Percentiles rank a stretch among this genome's conserved stretches.
Evolutionary conservation across 1,284 basidiomycete species (phyloP).

Genomic region (Termitomyces sp.): DNA sequence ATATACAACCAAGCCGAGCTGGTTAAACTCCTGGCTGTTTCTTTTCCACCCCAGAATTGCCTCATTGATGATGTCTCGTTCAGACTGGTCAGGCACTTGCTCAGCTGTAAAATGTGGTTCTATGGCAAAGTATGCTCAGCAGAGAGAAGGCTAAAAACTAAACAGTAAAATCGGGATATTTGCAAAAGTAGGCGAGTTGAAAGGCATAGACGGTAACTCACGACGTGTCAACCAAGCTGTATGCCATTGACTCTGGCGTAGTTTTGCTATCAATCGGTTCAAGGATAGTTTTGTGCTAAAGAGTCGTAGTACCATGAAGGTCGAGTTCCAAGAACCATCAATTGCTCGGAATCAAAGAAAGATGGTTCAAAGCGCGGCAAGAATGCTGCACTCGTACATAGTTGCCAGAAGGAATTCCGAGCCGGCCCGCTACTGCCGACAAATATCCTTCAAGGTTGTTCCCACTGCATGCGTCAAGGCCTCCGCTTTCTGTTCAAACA

Average conservation of each 20-base stretch:
- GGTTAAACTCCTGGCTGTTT: constrained; percentile 12
- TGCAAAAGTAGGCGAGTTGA: background rate
- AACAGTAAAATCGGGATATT: background rate
- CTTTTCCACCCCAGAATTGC: constrained; percentile 20
- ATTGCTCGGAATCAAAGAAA: background rate
- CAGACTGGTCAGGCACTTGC: constrained; percentile 20
- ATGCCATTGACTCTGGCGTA: background rate
- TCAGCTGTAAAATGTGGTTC: constrained; percentile 9
- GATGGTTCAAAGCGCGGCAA: background rate
- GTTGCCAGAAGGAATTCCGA: background rate
- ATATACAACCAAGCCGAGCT: background rate
- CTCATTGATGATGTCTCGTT: constrained; percentile 23
- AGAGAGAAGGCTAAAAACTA: background rate
- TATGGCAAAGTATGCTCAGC: constrained; percentile 15
- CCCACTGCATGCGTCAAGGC: background rate
- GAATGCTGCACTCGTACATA: too few relatives aligned
- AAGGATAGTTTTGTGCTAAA: background rate
- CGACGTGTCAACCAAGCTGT: background rate
- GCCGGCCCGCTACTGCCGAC: background rate
- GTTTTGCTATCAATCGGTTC: background rate
- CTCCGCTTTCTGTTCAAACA: background rate
- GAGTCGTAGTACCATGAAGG: background rate
- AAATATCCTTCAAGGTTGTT: background rate
- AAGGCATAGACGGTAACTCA: background rate
- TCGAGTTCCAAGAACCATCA: background rate